Base-by-base conservation (phyloP, 2,329 filamentous ascomycete genomes). In the Penicillium sp. region DNA sequence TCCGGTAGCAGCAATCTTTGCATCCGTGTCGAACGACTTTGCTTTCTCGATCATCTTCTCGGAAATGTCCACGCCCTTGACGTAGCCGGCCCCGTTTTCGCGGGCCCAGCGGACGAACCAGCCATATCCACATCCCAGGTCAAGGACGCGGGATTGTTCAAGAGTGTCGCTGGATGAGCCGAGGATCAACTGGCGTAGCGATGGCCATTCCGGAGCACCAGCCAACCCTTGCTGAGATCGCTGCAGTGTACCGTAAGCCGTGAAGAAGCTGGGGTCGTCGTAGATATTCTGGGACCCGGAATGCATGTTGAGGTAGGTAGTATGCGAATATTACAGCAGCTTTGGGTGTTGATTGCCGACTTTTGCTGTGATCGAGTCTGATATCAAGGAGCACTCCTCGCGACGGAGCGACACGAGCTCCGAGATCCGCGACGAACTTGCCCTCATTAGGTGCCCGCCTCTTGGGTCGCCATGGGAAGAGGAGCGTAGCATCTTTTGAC, bases 61-160 rank as follows among this genome's bases (percentile, higher is more conserved):
- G 2, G 79, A 82, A 10, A 81, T 60, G 62, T 82, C 80, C 50
- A 80, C 65, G 5, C 69, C 78, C 17, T 68, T 70, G 38, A 80
- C 74, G 12, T 62, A 60, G 8, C 58, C 59, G 10, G 78, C 79
- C 5, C 77, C 77, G 20, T 74, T 66, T 41, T 76, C 74, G 51
- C 69, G 64, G 11, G 78, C 77, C 72, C 75, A 82, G n/a, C 78
- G 76, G 35, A 73, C 69, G 60, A 81, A 80, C 78, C 78, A 82
- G 20, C 80, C 80, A 61, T 79, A 77, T 14, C 79, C 80, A 64
- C 81, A 82, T 4, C 79, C 80, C 4, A 82, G 72, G 65, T 82
- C 79, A 8, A 82, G 73, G 34, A 81, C 67, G 15, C 60, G 64
- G 4, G 68, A 59, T n/a, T 67, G 73, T 38, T 45, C 17, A 5